Evolutionary conservation across 208 protist genomes (phyloP).

Genomic region (Wallacemonas sp.): DNA sequence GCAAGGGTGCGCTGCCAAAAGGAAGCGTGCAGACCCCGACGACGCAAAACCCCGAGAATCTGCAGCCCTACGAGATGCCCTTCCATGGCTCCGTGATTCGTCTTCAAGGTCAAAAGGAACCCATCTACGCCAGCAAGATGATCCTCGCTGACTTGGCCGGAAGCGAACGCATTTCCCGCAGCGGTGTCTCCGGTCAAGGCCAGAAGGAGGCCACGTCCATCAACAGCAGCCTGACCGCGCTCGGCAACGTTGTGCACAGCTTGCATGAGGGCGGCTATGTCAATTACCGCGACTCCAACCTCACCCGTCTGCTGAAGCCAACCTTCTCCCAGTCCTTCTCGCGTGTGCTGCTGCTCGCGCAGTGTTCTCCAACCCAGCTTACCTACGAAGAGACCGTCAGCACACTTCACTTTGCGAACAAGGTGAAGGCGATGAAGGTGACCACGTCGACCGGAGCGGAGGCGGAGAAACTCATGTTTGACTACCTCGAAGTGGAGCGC

Average conservation of each 20-base stretch:
- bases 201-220: conserved; percentile 88
- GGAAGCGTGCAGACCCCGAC: conserved; percentile 21
- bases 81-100: conserved; percentile 73
- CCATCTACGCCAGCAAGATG: conserved; percentile 82
- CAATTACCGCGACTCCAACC: conserved; percentile 88
- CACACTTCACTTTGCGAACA: conserved; percentile 90
- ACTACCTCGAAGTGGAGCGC: conserved; percentile 55
- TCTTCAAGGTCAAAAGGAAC: conserved; percentile 72
- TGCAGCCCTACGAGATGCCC: conserved; percentile 59
- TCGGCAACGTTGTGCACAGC: conserved; percentile 92
- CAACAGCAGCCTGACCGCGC: conserved; percentile 91
- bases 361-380: conserved; percentile 76
- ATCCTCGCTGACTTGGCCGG: conserved; percentile 94
- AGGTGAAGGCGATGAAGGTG: conserved; percentile 88
- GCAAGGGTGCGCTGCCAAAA: conserved; percentile 5
- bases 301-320: conserved; percentile 87
- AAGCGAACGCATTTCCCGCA: conserved; percentile 78
- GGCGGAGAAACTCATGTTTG: conserved; percentile 57
- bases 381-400: conserved; percentile 86
- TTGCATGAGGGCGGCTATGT: conserved; percentile 83
- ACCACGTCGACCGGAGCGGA: conserved; percentile 36
- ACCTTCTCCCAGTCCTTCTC: conserved; percentile 80
- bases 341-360: conserved; percentile 86
- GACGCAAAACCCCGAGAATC: conserved; percentile 22
- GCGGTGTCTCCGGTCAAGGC: conserved; percentile 64